Evolutionary conservation across 257 asterid genomes (phyloP), one percentile per base, ranked within the genome.

Genomic region (Capsicum chinense): DNA sequence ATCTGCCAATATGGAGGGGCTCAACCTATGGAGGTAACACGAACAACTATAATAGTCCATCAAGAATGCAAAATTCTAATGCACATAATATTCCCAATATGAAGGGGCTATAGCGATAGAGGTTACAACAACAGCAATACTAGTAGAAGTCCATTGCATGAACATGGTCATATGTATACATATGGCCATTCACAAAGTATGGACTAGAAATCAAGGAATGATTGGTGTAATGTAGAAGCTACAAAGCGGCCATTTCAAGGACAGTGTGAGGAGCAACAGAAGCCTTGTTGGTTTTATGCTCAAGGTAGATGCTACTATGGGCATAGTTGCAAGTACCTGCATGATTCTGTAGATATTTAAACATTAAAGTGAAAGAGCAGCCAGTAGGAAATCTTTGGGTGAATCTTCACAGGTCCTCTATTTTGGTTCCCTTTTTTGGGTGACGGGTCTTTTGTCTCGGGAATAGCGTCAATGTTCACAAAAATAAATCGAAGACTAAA

Each of bases 231-330:
- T 16, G 56, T 5, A 9, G 83, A 73, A 80, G 81, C 82, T 21
- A 84, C 39, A 15, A 39, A 63, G 80, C 60, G 78, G 85, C 84
- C 81, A 48, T 63, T 67, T 66, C 84, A 69, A 33, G 84, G 78
- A 54, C 79, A 37, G 80, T 70, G 83, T 69, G 73, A 70, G 76
- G 86, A 69, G 69, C 85, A 56, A 47, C 83, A 62, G 84, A 88
- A 86, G 84, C 83, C 39, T 9, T 95, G 98, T 86, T 86, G 86
- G 54, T 88, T 88, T 69, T 94, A 86, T 88, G 87, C 85, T 79
- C 90, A 76, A 87, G 97, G 99, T 81, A 89, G 90, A 85, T 94
- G 98, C 80, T 33, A 87, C 56, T 95, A 80, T 89, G 98, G 97
- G 66, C 90, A 90, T 33, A 91, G 85, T 71, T 94, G 99, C 90